A percentile compares a stretch with the other conserved stretches of the same genome.
These are phyloP conservation scores for Suhomyces ambrosiae DNA, from an alignment of 1,139 yeast species.

Conservation along the genomic window DNA sequence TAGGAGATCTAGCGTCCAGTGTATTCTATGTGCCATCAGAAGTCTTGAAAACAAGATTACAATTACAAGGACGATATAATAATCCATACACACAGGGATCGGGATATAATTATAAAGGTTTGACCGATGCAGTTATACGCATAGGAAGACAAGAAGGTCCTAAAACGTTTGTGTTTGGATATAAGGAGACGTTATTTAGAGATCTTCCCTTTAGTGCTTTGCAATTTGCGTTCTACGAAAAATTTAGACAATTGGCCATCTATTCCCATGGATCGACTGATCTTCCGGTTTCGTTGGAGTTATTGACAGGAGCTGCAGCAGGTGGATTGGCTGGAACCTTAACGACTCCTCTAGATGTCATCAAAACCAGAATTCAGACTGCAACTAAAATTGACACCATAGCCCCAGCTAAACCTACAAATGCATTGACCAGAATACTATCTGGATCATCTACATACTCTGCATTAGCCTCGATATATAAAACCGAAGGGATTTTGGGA, in stretches of 20 bases:
- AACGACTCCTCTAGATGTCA: conserved; percentile 87
- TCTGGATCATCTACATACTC: conserved; percentile 56
- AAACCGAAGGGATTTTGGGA: conserved; percentile 75
- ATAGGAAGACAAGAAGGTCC: conserved; percentile 72
- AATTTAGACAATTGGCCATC: conserved; percentile 69
- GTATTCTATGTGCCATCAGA: conserved; percentile 97
- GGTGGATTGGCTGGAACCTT: conserved; percentile 91
- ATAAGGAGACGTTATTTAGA: conserved; percentile 87
- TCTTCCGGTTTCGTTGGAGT: conserved; percentile 62
- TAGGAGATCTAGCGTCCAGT: conserved; percentile 90
- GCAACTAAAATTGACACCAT: conserved; percentile 23
- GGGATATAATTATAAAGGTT: conserved; percentile 83
- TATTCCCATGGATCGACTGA: conserved; percentile 39
- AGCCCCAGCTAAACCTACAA: conserved; percentile 1
- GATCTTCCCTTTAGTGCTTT: conserved; percentile 95
- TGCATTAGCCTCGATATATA: conserved; percentile 69
- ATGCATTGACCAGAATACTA: conserved; percentile 18
- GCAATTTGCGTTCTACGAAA: conserved; percentile 93
- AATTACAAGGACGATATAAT: conserved; percentile 84
- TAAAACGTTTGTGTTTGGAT: conserved; percentile 80
- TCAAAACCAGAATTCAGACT: conserved; percentile 91
- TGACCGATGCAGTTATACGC: conserved; percentile 66
- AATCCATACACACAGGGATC: conserved; percentile 72
- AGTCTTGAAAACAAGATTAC: conserved; percentile 90
- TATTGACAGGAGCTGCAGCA: conserved; percentile 90